phyloP scores from a whole-genome alignment of 495 filamentous ascomycete genomes.

The Daldinia childiae region DNA sequence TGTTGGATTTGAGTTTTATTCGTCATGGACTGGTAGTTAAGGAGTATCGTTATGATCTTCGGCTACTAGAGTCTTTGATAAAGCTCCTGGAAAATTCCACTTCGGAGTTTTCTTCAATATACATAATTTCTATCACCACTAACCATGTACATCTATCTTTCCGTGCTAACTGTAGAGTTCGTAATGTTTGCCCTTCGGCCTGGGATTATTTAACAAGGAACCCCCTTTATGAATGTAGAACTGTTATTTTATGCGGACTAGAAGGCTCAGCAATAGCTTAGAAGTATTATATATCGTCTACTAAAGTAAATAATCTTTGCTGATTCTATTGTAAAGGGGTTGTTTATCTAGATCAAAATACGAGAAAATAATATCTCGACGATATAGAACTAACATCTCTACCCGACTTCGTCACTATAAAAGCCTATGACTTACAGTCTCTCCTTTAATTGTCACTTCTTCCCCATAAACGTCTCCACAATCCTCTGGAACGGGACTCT shows the following conservation, averaged over 20 bases:
- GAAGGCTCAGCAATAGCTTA: too few species aligned
- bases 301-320: too few species aligned
- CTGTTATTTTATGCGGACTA: background rate
- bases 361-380: background rate
- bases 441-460: constrained; percentile 12
- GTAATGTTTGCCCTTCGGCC: background rate
- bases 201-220: background rate
- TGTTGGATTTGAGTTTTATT: background rate
- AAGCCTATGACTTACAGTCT: constrained; percentile 3
- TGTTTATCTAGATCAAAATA: background rate
- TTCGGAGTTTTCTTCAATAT: background rate
- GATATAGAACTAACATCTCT: too few species aligned
- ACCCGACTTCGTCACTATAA: background rate
- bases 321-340: too few species aligned
- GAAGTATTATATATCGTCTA: too few species aligned
- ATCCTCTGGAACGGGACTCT: constrained; percentile 24
- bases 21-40: background rate
- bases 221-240: background rate
- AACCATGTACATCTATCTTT: background rate
- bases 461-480: constrained; percentile 24
- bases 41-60: background rate
- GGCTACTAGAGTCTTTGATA: background rate
- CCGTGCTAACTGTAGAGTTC: background rate
- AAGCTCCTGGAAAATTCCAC: background rate
- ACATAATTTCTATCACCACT: background rate